Conservation (phyloP, 2,329 filamentous ascomycete species). For the Sarocladium brachiariae region DNA sequence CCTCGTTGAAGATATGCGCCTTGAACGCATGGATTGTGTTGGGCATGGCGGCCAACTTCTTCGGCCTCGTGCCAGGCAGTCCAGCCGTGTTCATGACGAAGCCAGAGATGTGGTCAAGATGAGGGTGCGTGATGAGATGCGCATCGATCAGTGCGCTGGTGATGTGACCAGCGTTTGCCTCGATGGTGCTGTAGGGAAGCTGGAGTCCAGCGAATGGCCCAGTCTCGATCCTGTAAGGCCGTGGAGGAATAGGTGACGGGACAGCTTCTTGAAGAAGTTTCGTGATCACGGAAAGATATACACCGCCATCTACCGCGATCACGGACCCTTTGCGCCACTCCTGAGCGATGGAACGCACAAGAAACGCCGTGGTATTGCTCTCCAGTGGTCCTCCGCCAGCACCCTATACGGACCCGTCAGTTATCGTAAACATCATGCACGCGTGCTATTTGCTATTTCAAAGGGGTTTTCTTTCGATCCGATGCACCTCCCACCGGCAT, state of each 20-base stretch:
- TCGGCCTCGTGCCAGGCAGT: slow-evolving; percentile 72
- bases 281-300: slow-evolving; percentile 80
- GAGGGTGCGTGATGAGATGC: slow-evolving; percentile 93
- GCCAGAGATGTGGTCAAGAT: slow-evolving; percentile 87
- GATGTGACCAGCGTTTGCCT: slow-evolving; percentile 76
- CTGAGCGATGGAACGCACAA: slow-evolving; percentile 74
- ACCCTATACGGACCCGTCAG: slow-evolving; percentile 51
- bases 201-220: slow-evolving; percentile 78
- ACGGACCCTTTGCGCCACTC: slow-evolving; percentile 78
- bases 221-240: slow-evolving; percentile 47
- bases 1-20: slow-evolving; percentile 91
- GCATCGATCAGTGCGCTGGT: slow-evolving; percentile 75
- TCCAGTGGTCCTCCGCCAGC: slow-evolving; percentile 85
- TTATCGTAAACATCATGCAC: neutral
- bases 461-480: too few species aligned
- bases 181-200: slow-evolving; percentile 57
- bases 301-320: slow-evolving; percentile 89
- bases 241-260: slow-evolving; percentile 23
- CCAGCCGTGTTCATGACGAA: slow-evolving; percentile 92
- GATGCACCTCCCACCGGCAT: neutral
- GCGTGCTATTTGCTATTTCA: too few species aligned
- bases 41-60: slow-evolving; percentile 78
- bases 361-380: slow-evolving; percentile 80
- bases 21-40: slow-evolving; percentile 91
- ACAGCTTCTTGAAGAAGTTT: slow-evolving; percentile 61